Base-by-base conservation (phyloP, 129 eudicot genomes). In the Artemisia argyi region DNA sequence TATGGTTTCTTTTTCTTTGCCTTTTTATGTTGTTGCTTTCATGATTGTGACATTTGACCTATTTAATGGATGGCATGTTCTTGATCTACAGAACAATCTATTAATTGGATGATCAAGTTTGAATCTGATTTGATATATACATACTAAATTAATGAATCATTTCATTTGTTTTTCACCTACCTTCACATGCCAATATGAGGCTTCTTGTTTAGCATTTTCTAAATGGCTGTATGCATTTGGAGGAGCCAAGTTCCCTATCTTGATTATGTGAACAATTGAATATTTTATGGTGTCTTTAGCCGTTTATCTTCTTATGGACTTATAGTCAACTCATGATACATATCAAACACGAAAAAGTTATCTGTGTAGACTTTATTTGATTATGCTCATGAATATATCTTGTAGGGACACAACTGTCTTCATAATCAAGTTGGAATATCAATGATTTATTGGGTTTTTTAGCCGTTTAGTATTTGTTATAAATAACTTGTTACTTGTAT, bases 41-140 rank as follows among this genome's bases (percentile, higher is more conserved):
- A 59, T 73, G 85, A 84, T 71, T 71, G 78, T 84, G 85, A 81
- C 82, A 20, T 81, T 78, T 77, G 81, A 81, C 85, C 83, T 65
- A 77, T 76, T 77, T 74, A 77, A 77, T 84, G 78, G 81, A 58
- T 53, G 75, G 35, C 77, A 77, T 73, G 80, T 73, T 78, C 70
- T 84, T 69, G 68, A 84, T 69, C 84, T 68, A 42, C 66, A 63
- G 66, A 68, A 76, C 67, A 20, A 70, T 71, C 65, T 61, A 47
- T 63, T 53, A 68, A 60, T 68, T 78, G 59, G 75, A 30, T 77
- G 17, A 64, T 69, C 56, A 70, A 35, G 66, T 77, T 60, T 69
- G 17, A 69, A 63, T 77, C 64, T 78, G 52, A 71, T 78, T 77
- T 61, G 28, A 28, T 61, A 39, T 64, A 16, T 35, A 30, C 57